Evolutionary conservation across 1,139 yeast species (phyloP), one percentile per base, ranked within the genome.

Genomic region (Taphrina communis): DNA sequence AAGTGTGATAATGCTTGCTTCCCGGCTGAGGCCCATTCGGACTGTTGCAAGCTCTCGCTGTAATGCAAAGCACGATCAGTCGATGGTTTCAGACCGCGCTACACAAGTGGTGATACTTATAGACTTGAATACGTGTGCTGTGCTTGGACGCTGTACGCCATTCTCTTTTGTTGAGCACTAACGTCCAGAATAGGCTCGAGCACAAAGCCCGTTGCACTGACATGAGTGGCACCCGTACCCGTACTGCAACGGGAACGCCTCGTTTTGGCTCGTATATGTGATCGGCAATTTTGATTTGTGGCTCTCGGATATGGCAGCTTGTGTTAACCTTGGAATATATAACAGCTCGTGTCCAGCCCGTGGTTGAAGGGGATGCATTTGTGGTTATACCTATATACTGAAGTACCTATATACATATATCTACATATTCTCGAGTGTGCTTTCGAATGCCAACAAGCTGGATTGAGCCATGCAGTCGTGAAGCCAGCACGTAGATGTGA

Each of bases 1-100:
- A 72, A 94, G 83, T 9, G 94, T 80, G 48, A 86, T 78, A 75
- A 94, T 93, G 73, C 96, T 84, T 90, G 97, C 77, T 91, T 91
- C 68, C 83, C 81, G 68, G 68, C 71, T 41, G 25, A 67, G 36
- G 9, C 62, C 71, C 70, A 66, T 65, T 36, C 14, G 17, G 35
- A 7, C 8, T 14, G n/a, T 44, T 8, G 19, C 48, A 44, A 6
- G 42, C 42, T 39, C 6, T 11, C 42, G 12, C 8, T 44, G 17
- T 36, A 21, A 6, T 4, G 53, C 2, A 4, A 7, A 36, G 31
- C 36, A 50, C 6, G 31, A 25, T 25, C 31, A 4, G 31, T 25
- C 31, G 31, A 25, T 25, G 4, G 31, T 2, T 2, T 25, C 4
- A 25, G 4, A 25, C 4, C 31, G 2, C 4, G 31, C 31, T 25